Percentiles rank a stretch among this genome's conserved stretches.
phyloP scores from a whole-genome alignment of 164 flowering plant species.

The Magnolia kwangsiensis region DNA sequence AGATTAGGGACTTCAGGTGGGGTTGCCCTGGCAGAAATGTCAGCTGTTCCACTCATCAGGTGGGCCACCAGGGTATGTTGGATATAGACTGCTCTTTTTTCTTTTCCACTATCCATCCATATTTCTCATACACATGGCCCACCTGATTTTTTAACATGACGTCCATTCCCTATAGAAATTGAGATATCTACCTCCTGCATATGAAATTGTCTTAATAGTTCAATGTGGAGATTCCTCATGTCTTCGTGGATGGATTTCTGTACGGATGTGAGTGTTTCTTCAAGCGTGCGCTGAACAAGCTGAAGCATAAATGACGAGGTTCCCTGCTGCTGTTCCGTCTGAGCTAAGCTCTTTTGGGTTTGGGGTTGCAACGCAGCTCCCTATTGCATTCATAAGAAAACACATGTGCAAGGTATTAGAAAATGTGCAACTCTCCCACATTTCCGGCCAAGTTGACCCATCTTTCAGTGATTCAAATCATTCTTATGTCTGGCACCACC shows the following conservation, averaged over 20 bases:
- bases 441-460: not conserved
- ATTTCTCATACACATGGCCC: no score
- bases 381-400: conserved; percentile 15
- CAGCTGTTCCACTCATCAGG: not conserved
- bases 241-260: conserved; percentile 87
- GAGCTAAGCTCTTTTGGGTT: conserved; percentile 32
- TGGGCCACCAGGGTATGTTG: not conserved
- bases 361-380: conserved; percentile 34
- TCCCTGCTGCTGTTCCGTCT: conserved; percentile 59
- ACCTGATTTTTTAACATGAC: no score
- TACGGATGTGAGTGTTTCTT: conserved; percentile 70
- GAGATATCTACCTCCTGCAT: conserved; percentile 54
- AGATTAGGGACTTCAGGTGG: not conserved
- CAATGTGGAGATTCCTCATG: conserved; percentile 91
- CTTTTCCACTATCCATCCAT: no score
- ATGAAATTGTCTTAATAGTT: conserved; percentile 76
- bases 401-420: not conserved
- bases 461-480: not conserved
- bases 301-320: conserved; percentile 69
- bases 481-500: not conserved
- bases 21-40: conserved; percentile 1
- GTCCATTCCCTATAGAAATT: not conserved
- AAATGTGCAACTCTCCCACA: not conserved
- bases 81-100: not conserved
- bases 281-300: conserved; percentile 80